Evolutionary conservation across 768 basidiomycete genomes (phyloP), one percentile per base, ranked within the genome.

Genomic region (Austroboletus eburneus): DNA sequence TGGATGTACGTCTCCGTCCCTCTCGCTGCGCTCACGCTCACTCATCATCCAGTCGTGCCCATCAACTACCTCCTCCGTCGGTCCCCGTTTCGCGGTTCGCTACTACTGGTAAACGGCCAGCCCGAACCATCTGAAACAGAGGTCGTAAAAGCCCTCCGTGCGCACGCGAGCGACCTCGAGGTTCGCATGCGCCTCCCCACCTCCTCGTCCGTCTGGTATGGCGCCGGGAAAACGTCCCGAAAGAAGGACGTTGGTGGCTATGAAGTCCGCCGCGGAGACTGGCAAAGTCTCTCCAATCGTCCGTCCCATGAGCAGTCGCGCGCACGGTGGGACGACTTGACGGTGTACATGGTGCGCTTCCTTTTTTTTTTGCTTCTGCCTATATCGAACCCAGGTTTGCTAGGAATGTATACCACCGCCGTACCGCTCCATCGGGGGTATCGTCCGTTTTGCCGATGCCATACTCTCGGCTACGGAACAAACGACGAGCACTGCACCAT

Each of bases 391-490:
- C 7, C 9, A 4, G 8, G 30, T 32, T 21, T 20, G 13, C 27
- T 27, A 91, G 89, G 89, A 92, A 67, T 81, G 80, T 49, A 76
- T 89, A 14, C 87, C 89, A 0, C 53, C 64, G 0, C 65, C 72
- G 25, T 71, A 75, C 55, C 77, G 82, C 39, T 76, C 69, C 1
- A 49, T 81, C 5, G 67, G 77, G n/a, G 69, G 69, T 1, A 72
- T 85, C 23, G 65, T 68, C 9, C 67, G 65, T n/a, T 75, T 86
- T 45, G 50, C 76, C 1, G 62, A 61, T 1, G 56, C 57, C 3
- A 58, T 83, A 4, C 77, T 36, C 48, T 53, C 36, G 5, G 56
- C 8, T 18, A 32, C 42, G 2, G 50, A 24, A 18, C 5, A 30
- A 21, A 48, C 17, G 0, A 27, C 27, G 3, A 29, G 36, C n/a